Evolutionary conservation across 345 rosid genomes (phyloP).

Genomic region (Camelina laxa): DNA sequence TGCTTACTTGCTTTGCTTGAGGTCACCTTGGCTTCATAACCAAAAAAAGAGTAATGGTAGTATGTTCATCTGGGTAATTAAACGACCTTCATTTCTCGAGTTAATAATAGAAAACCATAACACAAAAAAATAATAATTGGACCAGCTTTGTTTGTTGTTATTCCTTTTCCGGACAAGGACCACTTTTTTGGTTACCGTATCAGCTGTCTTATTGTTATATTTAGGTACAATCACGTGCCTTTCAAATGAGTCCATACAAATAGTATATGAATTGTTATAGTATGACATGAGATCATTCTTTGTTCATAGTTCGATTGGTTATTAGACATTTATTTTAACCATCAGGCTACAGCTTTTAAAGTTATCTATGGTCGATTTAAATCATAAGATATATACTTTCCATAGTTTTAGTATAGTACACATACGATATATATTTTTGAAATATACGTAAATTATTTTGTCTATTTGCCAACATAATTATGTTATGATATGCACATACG

Average conservation of each 20-base stretch:
- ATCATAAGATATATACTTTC: neutral
- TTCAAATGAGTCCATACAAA: neutral
- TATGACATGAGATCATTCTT: neutral
- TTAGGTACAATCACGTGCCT: constrained; percentile 19
- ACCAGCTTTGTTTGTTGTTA: constrained; percentile 5
- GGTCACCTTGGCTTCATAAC: too few species aligned
- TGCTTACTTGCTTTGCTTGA: too few species aligned
- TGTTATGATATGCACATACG: neutral
- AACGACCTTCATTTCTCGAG: too few species aligned
- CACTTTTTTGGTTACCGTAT: constrained; percentile 22
- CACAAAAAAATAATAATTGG: neutral
- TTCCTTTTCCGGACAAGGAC: neutral
- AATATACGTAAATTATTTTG: too few species aligned
- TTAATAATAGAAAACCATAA: too few species aligned
- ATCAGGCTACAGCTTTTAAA: neutral
- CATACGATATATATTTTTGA: too few species aligned
- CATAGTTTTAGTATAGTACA: too few species aligned
- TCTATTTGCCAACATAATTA: too few species aligned
- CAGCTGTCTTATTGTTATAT: constrained; percentile 2
- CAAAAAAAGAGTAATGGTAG: too few species aligned
- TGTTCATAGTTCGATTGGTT: neutral
- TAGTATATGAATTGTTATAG: too few species aligned
- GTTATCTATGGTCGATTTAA: neutral
- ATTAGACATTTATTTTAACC: neutral
- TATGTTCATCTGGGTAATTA: too few species aligned